Conservation (phyloP, 352 stramenopile species). For the Globisporangium nodosum region DNA sequence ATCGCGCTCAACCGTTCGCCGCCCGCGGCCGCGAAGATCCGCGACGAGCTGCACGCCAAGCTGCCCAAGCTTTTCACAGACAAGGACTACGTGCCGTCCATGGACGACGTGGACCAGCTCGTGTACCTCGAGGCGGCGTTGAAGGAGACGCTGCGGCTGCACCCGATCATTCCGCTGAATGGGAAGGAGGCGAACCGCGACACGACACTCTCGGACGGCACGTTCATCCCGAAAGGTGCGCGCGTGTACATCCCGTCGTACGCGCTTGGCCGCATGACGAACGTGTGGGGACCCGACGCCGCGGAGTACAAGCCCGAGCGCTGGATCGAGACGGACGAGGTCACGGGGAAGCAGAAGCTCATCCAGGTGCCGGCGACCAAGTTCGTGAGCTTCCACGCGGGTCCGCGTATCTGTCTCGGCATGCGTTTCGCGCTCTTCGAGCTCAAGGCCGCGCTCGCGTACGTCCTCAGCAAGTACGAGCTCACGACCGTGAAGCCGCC, state of each 20-base stretch:
- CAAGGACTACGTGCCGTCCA: conserved; percentile 24
- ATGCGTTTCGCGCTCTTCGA: conserved; percentile 45
- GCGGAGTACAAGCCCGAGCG: conserved; percentile 46
- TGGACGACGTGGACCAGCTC: conserved; percentile 45
- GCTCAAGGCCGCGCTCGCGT: conserved; percentile 30
- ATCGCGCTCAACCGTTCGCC: conserved; percentile 62
- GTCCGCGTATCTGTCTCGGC: conserved; percentile 41
- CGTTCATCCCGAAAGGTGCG: conserved; percentile 39
- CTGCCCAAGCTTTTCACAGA: conserved; percentile 26
- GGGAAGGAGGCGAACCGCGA: conserved; percentile 46
- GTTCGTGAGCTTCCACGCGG: conserved; percentile 38
- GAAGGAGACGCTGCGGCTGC: conserved; percentile 55
- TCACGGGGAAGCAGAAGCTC: conserved; percentile 16
- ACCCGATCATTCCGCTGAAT: conserved; percentile 56
- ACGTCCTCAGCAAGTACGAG: conserved; percentile 33
- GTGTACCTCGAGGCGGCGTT: conserved; percentile 56
- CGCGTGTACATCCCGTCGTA: conserved; percentile 55
- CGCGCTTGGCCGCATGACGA: conserved; percentile 28
- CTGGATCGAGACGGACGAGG: conserved; percentile 39
- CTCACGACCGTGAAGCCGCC: conserved; percentile 22
- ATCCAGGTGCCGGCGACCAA: conserved; percentile 7
- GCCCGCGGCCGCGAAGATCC: conserved; percentile 33
- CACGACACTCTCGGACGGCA: conserved; percentile 51
- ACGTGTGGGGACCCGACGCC: conserved; percentile 45
- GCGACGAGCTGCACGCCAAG: conserved; percentile 39